phyloP scores from a whole-genome alignment of 306 rosid species.

The Sphenostylis stenocarpa region DNA sequence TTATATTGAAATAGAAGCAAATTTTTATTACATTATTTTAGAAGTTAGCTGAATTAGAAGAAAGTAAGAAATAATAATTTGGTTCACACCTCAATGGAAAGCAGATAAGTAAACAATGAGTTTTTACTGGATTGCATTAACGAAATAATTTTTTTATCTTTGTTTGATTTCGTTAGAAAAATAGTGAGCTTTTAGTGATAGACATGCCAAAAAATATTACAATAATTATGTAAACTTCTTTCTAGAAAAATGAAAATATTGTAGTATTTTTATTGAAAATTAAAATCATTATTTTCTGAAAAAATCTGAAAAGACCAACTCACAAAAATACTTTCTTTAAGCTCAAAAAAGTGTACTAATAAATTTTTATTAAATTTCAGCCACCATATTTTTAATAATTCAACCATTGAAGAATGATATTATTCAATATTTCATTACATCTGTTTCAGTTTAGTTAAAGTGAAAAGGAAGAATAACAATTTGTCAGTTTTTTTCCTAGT shows the following conservation, averaged over 20 bases:
- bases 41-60: neutral
- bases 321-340: neutral
- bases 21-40: neutral
- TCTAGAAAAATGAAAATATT: neutral
- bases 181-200: neutral
- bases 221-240: neutral
- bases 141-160: neutral
- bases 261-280: neutral
- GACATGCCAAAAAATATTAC: neutral
- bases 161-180: neutral
- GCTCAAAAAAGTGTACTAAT: neutral
- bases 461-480: neutral
- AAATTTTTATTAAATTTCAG: neutral
- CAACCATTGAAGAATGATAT: neutral
- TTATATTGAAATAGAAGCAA: neutral
- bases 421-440: neutral
- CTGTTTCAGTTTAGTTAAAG: neutral
- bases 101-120: neutral
- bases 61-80: neutral
- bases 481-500: no score
- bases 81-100: no score
- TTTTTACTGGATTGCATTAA: neutral
- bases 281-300: neutral
- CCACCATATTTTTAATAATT: neutral
- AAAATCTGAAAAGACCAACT: neutral